A percentile compares a stretch with the other conserved stretches of the same genome.
phyloP scores from a whole-genome alignment of 768 basidiomycete genomes.

The Leccinum sublutescens region DNA sequence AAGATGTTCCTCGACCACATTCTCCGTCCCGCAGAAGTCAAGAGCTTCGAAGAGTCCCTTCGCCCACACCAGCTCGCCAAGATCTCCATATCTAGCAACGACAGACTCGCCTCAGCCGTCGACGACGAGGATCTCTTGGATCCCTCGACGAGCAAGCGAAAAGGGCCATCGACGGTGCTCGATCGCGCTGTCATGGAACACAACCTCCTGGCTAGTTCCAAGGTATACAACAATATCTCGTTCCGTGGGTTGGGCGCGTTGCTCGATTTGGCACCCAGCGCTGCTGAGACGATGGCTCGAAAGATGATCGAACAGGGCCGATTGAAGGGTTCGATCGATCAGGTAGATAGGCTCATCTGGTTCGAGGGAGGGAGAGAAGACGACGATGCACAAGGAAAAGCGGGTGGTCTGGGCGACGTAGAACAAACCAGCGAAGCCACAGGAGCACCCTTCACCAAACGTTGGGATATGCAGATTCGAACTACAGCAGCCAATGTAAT shows the following conservation, averaged over 20 bases:
- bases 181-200: conserved; percentile 99
- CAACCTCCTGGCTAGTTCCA: conserved; percentile 93
- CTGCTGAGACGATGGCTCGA: conserved; percentile 95
- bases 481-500: conserved; percentile 80
- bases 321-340: conserved; percentile 90
- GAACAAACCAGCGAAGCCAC: conserved; percentile 87
- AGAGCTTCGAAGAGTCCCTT: conserved; percentile 83
- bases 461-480: conserved; percentile 95
- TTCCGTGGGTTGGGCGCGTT: conserved; percentile 91
- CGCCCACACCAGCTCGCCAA: conserved; percentile 94
- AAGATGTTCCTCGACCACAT: conserved; percentile 99
- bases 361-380: conserved; percentile 88
- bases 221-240: conserved; percentile 97
- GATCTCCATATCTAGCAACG: conserved; percentile 80
- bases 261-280: conserved; percentile 85
- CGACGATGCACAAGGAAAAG: conserved; percentile 91
- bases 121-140: conserved; percentile 56
- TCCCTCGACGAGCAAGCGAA: conserved; percentile 67
- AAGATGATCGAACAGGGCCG: conserved; percentile 99
- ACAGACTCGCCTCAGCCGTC: conserved; percentile 67
- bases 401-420: conserved; percentile 86
- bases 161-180: conserved; percentile 91
- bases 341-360: conserved; percentile 91
- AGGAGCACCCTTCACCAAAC: conserved; percentile 85
- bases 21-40: conserved; percentile 83